Evolutionary conservation across 257 asterid genomes (phyloP), one percentile per base, ranked within the genome.

Genomic region (Primulina tabacum): DNA sequence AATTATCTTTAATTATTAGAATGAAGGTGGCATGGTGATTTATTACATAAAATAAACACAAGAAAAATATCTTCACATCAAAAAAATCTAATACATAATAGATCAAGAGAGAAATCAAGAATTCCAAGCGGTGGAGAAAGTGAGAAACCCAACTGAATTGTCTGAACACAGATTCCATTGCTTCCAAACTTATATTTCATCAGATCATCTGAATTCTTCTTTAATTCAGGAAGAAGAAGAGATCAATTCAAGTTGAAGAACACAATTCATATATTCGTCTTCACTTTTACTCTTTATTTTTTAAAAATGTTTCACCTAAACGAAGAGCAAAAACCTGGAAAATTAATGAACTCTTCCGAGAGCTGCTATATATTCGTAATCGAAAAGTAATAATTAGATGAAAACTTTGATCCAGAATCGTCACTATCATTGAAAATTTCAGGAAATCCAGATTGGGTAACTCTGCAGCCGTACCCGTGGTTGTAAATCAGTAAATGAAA

Each of bases 271-370:
- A 40, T 34, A 72, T 73, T 43, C 11, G 34, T 47, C 4, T 40
- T 40, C 50, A 10, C 50, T 40, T 38, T 10, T 9, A 2, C 2
- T 38, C 29, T 64, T 52, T 24, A 35, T 20, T 75, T 64, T 66
- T 68, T 81, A 83, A 76, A 88, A 79, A 85, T 61, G 72, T 40
- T 40, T 2, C 75, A 67, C 67, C 47, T 71, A 80, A 82, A 77
- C 37, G 79, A 79, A 81, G 57, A 65, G 79, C 81, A 67, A 76
- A 81, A 87, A 75, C 67, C 86, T 80, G 84, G 86, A 79, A 35
- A 38, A 38, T 9, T 38, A 67, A 76, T 73, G 50, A 75, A 81
- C 56, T 70, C 67, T 78, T 81, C 50, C 61, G 70, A 80, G 76
- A 85, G 37, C 84, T 40, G 79, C 79, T 83, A 76, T 81, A 81